These are phyloP conservation scores for Schizochytrium sp. DNA, from an alignment of 108 stramenopile species.

Conservation along the genomic window DNA sequence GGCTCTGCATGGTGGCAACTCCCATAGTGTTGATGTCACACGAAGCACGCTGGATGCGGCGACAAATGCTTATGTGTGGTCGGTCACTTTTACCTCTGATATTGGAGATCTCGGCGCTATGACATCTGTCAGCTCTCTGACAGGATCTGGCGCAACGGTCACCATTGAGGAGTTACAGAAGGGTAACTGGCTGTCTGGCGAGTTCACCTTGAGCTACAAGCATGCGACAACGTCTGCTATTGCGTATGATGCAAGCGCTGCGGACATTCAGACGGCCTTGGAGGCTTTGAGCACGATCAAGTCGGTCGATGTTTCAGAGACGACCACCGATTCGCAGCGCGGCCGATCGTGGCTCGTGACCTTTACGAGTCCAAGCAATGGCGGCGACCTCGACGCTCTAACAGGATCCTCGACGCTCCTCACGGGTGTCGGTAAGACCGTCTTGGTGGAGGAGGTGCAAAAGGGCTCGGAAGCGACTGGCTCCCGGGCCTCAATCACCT, in stretches of 20 bases:
- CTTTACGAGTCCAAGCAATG: constrained; percentile 23
- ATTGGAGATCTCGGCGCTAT: constrained; percentile 27
- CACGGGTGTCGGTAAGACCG: background rate
- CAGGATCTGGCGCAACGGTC: constrained; percentile 39
- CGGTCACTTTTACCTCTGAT: constrained; percentile 49
- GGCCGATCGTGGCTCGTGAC: constrained; percentile 54
- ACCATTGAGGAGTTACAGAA: constrained; percentile 33
- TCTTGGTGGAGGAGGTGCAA: background rate
- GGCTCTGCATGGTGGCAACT: constrained; percentile 35
- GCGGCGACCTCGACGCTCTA: background rate
- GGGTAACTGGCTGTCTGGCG: constrained; percentile 38
- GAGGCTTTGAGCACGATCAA: constrained; percentile 48
- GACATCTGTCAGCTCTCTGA: constrained; percentile 37
- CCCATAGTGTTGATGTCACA: background rate
- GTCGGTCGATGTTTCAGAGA: background rate
- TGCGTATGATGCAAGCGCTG: constrained; percentile 34
- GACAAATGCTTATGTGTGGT: constrained; percentile 66
- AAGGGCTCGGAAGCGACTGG: background rate
- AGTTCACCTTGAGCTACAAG: constrained; percentile 48
- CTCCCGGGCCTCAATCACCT: background rate
- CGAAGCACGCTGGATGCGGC: constrained; percentile 36
- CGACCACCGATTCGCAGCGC: background rate
- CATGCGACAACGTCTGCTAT: constrained; percentile 43
- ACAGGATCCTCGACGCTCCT: background rate
- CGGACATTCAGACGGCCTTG: constrained; percentile 38